Percentiles rank a stretch among this genome's conserved stretches.
Evolutionary conservation across 2,329 filamentous ascomycete genomes (phyloP).

Genomic region (Penicillium sp.): DNA sequence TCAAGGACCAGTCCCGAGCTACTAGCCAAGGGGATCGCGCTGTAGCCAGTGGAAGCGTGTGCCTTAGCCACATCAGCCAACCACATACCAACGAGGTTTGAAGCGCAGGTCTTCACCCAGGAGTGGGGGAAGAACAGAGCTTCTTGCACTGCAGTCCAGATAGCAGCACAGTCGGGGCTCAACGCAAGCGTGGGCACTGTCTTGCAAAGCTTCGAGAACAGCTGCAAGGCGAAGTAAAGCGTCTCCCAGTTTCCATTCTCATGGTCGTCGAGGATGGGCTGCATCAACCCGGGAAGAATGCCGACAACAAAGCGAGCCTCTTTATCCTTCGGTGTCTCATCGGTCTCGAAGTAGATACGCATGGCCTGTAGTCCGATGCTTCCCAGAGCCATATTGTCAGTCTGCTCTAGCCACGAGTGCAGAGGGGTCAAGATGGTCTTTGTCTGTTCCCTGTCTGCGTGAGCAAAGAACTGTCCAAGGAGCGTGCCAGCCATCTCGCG

Average conservation of each 20-base stretch:
- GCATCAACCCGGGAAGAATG: conserved; percentile 53
- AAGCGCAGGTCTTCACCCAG: conserved; percentile 70
- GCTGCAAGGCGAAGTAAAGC: conserved; percentile 66
- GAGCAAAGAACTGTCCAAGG: conserved; percentile 72
- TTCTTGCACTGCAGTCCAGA: conserved; percentile 66
- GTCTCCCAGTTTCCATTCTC: conserved; percentile 61
- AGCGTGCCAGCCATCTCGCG: conserved; percentile 74
- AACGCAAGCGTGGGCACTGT: conserved; percentile 62
- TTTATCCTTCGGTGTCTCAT: conserved; percentile 59
- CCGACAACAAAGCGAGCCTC: conserved; percentile 59
- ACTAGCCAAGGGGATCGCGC: conserved; percentile 59
- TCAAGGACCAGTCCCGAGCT: conserved; percentile 66
- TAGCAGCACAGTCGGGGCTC: conserved; percentile 51
- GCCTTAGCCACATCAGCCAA: conserved; percentile 71
- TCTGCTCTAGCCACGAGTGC: conserved; percentile 69
- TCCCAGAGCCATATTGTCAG: conserved; percentile 64
- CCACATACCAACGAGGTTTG: conserved; percentile 69
- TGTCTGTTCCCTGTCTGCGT: conserved; percentile 66
- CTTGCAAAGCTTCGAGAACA: conserved; percentile 63
- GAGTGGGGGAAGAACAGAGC: conserved; percentile 68
- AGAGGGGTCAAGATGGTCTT: conserved; percentile 67
- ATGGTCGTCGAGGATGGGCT: conserved; percentile 45
- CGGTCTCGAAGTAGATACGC: conserved; percentile 72
- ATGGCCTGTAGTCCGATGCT: conserved; percentile 75
- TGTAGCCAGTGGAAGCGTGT: conserved; percentile 51